These are phyloP conservation scores for Melampsora larici-populina DNA, from an alignment of 1,284 basidiomycete genomes.

Conservation along the genomic window DNA sequence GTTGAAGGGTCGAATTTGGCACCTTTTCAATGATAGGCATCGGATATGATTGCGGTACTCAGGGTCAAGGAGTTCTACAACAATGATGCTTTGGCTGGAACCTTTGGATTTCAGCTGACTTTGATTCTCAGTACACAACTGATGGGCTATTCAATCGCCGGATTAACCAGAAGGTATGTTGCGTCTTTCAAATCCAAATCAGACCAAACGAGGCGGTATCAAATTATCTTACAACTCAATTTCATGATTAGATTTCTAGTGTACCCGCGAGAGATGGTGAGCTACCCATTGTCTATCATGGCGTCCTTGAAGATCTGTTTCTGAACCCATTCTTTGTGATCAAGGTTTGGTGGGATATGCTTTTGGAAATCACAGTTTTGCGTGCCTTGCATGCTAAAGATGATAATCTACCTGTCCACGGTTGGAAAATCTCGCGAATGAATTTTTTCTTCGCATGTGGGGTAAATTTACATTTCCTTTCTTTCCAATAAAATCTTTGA, in stretches of 20 bases:
- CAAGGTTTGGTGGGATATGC: conserved; percentile 40
- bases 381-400: conserved; percentile 20
- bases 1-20: no score
- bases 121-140: conserved; percentile 57
- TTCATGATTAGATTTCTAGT: conserved; percentile 18
- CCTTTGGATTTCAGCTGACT: conserved; percentile 46
- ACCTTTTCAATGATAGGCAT: conserved; percentile 2
- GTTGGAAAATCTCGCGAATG: conserved; percentile 41
- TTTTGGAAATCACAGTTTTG: conserved; percentile 31
- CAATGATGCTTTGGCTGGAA: conserved; percentile 9
- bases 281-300: background rate
- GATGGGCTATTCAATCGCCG: conserved; percentile 59
- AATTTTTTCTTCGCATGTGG: conserved; percentile 17
- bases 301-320: background rate
- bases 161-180: conserved; percentile 52
- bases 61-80: conserved; percentile 31
- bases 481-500: background rate
- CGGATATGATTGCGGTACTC: conserved; percentile 32
- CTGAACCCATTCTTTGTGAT: background rate
- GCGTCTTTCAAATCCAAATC: no score
- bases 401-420: conserved; percentile 19
- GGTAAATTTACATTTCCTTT: background rate
- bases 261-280: conserved; percentile 36
- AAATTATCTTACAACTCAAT: background rate
- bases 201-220: background rate